Evolutionary conservation across 2,329 filamentous ascomycete genomes (phyloP).

Genomic region (Sporothrix inflata): DNA sequence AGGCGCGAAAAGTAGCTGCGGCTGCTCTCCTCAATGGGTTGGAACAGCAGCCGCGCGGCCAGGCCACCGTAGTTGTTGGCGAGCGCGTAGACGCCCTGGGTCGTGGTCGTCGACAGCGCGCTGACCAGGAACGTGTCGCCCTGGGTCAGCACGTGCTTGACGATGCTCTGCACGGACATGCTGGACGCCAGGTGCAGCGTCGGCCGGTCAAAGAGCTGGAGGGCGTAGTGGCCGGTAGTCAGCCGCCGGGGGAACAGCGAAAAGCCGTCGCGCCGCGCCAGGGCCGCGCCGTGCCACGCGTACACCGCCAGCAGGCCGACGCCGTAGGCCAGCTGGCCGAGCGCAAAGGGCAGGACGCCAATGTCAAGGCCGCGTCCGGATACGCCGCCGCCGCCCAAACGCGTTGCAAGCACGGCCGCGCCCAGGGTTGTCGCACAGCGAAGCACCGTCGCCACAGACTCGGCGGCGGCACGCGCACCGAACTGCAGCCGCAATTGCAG

Average conservation of each 20-base stretch:
- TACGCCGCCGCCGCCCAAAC: background rate
- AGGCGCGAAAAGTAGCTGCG: conserved; percentile 87
- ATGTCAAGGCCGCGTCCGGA: conserved; percentile 51
- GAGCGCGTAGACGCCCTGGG: conserved; percentile 89
- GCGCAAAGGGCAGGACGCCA: conserved; percentile 84
- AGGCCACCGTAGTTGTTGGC: conserved; percentile 95
- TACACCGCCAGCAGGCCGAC: conserved; percentile 72
- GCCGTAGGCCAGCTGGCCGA: conserved; percentile 82
- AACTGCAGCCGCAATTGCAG: conserved; percentile 82
- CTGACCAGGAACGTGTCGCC: conserved; percentile 90
- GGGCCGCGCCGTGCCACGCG: conserved; percentile 58
- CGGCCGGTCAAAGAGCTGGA: conserved; percentile 67
- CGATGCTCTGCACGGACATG: conserved; percentile 81
- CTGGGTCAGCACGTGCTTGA: conserved; percentile 94
- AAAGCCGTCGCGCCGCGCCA: conserved; percentile 64
- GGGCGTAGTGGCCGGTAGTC: conserved; percentile 49
- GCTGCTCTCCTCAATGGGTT: conserved; percentile 92
- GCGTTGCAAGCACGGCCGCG: conserved; percentile 58
- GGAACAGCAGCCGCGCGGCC: conserved; percentile 84
- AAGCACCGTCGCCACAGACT: conserved; percentile 77
- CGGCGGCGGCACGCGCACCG: conserved; percentile 77
- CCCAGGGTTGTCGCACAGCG: conserved; percentile 77
- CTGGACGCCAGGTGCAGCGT: conserved; percentile 76
- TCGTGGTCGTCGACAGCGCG: conserved; percentile 71
- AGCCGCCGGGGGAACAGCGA: conserved; percentile 63